phyloP scores from a whole-genome alignment of 805 yeast genomes.

The Clavispora asparagi region DNA sequence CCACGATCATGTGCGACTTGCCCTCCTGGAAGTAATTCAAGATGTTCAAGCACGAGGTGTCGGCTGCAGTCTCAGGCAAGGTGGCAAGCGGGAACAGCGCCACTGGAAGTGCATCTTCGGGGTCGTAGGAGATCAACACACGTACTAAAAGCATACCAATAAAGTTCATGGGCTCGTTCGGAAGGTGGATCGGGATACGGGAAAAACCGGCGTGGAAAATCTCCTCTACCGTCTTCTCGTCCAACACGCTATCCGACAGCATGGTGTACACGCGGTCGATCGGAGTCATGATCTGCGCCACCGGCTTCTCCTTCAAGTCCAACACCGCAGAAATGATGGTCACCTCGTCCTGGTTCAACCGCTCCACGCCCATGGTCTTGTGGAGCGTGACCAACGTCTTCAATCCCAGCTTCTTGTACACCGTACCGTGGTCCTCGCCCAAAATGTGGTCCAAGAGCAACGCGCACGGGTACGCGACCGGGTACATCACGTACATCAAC shows the following conservation, averaged over 20 bases:
- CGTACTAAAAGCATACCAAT: constrained; percentile 94
- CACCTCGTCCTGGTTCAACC: constrained; percentile 91
- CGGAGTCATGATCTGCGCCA: constrained; percentile 88
- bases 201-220: constrained; percentile 93
- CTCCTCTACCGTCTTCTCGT: constrained; percentile 80
- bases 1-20: constrained; percentile 94
- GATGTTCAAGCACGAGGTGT: constrained; percentile 89
- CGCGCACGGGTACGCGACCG: constrained; percentile 89
- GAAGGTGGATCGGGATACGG: constrained; percentile 88
- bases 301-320: constrained; percentile 89
- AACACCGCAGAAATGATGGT: constrained; percentile 91
- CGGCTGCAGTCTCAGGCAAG: constrained; percentile 87
- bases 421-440: constrained; percentile 96
- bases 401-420: constrained; percentile 87
- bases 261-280: constrained; percentile 84
- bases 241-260: constrained; percentile 75
- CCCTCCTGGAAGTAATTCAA: constrained; percentile 97
- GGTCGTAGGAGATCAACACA: constrained; percentile 90
- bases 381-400: constrained; percentile 92
- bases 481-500: constrained; percentile 87
- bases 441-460: constrained; percentile 69
- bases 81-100: constrained; percentile 94
- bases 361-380: constrained; percentile 90
- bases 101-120: constrained; percentile 91
- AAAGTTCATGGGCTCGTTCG: constrained; percentile 83